Percentiles rank a stretch among this genome's conserved stretches.
These are phyloP conservation scores for Friedmanniomyces endolithicus DNA, from an alignment of 495 filamentous ascomycete genomes.

Conservation along the genomic window DNA sequence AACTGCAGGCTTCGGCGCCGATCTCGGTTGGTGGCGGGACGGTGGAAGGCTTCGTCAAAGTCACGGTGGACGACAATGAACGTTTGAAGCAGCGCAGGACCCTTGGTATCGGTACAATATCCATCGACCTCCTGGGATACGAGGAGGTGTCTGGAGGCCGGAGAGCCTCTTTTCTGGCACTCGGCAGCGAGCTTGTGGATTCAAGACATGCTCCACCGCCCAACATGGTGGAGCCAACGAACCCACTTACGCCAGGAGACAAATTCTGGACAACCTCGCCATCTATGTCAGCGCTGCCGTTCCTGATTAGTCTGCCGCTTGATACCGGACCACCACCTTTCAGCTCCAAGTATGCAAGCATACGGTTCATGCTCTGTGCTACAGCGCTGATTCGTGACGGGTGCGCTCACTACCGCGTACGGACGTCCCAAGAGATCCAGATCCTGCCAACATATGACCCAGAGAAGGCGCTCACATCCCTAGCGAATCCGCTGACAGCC, in stretches of 20 bases:
- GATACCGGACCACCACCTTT: conserved; percentile 45
- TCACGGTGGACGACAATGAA: conserved; percentile 29
- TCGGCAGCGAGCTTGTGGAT: conserved; percentile 42
- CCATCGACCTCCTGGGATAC: conserved; percentile 40
- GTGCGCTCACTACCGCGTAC: conserved; percentile 33
- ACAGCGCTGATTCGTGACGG: conserved; percentile 31
- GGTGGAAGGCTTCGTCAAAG: conserved; percentile 30
- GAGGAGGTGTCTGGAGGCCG: conserved; percentile 35
- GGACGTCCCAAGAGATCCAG: conserved; percentile 28
- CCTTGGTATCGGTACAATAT: conserved; percentile 34
- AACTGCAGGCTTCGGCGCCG: conserved; percentile 29
- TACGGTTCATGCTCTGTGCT: conserved; percentile 38
- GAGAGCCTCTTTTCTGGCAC: conserved; percentile 37
- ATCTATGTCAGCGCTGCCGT: conserved; percentile 36
- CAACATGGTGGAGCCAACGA: conserved; percentile 34
- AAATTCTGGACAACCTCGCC: conserved; percentile 38
- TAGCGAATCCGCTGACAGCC: conserved; percentile 39
- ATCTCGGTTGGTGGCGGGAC: conserved; percentile 33
- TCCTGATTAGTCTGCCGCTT: conserved; percentile 41
- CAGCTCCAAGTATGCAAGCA: conserved; percentile 38
- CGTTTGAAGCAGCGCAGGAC: conserved; percentile 21
- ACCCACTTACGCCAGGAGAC: conserved; percentile 24
- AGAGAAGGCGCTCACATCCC: conserved; percentile 41
- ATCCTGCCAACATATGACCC: conserved; percentile 28
- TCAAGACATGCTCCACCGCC: conserved; percentile 37